Evolutionary conservation across 768 basidiomycete species (phyloP).

Genomic region (Hortiboletus campestris): DNA sequence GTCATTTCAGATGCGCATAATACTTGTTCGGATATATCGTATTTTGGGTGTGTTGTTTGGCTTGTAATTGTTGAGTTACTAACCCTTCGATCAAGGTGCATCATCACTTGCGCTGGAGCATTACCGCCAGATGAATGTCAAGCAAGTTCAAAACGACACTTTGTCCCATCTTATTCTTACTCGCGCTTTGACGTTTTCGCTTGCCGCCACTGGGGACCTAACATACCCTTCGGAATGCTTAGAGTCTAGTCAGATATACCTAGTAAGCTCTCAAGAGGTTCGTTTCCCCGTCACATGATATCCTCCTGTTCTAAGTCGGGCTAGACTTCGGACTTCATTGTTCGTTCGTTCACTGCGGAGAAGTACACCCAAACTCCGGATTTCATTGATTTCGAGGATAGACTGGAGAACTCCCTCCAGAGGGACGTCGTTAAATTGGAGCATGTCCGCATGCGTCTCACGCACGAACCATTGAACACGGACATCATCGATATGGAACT

Average conservation of each 20-base stretch:
- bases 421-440: slow-evolving; percentile 81
- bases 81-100: slow-evolving; percentile 50
- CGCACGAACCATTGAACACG: slow-evolving; percentile 67
- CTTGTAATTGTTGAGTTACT: background rate
- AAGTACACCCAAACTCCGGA: slow-evolving; percentile 91
- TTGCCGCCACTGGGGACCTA: slow-evolving; percentile 72
- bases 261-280: slow-evolving; percentile 78
- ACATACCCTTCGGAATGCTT: slow-evolving; percentile 73
- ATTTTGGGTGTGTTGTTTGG: slow-evolving; percentile 56
- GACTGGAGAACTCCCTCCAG: slow-evolving; percentile 81
- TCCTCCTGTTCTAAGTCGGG: slow-evolving; percentile 4
- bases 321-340: slow-evolving; percentile 77
- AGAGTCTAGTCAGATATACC: slow-evolving; percentile 78
- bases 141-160: slow-evolving; percentile 88
- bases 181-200: slow-evolving; percentile 75
- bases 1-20: slow-evolving; percentile 73
- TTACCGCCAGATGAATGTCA: slow-evolving; percentile 73
- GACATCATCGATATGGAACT: slow-evolving; percentile 81
- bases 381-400: slow-evolving; percentile 78
- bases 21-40: slow-evolving; percentile 80
- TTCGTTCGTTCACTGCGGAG: slow-evolving; percentile 73
- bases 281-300: slow-evolving; percentile 7
- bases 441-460: slow-evolving; percentile 78
- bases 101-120: slow-evolving; percentile 73
- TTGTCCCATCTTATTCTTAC: slow-evolving; percentile 81